Conservation (phyloP, 2,329 filamentous ascomycete genomes). For the Pyricularia grisea region DNA sequence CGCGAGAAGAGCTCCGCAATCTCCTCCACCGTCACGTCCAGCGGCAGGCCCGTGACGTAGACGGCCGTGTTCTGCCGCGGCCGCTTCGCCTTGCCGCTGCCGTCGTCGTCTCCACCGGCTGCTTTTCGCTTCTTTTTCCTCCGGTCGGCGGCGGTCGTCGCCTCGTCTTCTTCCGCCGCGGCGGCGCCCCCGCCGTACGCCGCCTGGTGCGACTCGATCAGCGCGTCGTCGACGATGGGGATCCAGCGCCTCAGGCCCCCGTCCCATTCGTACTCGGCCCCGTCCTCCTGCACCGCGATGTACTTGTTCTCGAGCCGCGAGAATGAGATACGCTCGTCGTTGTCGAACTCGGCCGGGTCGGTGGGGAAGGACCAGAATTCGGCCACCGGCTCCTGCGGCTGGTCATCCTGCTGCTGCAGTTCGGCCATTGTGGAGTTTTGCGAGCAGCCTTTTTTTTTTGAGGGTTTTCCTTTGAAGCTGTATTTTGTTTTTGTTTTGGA, state of each 20-base stretch:
- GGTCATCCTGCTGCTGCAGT: background rate
- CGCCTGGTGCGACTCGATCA: constrained; percentile 18
- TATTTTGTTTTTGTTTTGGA: background rate
- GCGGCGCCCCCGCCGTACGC: constrained; percentile 13
- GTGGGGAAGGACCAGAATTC: constrained; percentile 39
- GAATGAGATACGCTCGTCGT: constrained; percentile 76
- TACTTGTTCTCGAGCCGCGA: constrained; percentile 76
- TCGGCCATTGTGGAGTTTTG: background rate
- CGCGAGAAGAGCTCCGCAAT: constrained; percentile 73
- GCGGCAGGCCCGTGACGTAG: constrained; percentile 81
- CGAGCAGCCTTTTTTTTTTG: background rate
- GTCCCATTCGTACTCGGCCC: constrained; percentile 79
- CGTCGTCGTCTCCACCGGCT: constrained; percentile 16
- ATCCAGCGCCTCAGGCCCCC: constrained; percentile 64
- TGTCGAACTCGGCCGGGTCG: constrained; percentile 59
- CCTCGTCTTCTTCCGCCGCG: constrained; percentile 3
- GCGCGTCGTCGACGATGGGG: constrained; percentile 32
- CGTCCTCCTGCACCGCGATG: constrained; percentile 76
- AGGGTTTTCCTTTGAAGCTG: background rate
- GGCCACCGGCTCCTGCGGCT: background rate
- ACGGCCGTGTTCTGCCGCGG: constrained; percentile 75
- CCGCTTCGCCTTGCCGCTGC: constrained; percentile 21
- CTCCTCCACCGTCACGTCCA: constrained; percentile 70
- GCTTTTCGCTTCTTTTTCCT: constrained; percentile 8
- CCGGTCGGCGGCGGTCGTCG: constrained; percentile 5